Percentiles rank a stretch among this genome's conserved stretches.
phyloP scores from a whole-genome alignment of 208 protist species.

The Trichomonas gallinae region DNA sequence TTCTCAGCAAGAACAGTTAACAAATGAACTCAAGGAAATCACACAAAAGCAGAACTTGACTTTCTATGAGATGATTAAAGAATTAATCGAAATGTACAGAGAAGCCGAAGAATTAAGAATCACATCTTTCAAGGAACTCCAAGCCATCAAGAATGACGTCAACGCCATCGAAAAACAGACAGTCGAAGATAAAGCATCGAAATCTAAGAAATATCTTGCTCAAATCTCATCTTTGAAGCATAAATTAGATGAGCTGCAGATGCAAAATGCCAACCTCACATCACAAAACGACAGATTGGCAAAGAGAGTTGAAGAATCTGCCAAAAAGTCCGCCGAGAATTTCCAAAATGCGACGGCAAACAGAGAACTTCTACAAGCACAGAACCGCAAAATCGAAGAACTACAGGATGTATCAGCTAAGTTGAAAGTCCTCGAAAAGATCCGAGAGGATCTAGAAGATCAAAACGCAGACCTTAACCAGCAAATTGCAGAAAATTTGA shows the following conservation, averaged over 20 bases:
- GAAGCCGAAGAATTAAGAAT: not conserved
- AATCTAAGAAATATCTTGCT: not conserved
- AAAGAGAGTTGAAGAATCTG: not conserved
- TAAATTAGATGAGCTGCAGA: not conserved
- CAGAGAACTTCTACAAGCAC: not conserved
- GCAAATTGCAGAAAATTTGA: not conserved
- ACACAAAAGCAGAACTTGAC: not conserved
- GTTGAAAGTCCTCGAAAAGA: not conserved
- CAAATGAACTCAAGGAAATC: not conserved
- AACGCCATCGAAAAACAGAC: not conserved
- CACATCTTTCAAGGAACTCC: not conserved
- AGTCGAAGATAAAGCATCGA: not conserved
- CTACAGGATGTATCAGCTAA: not conserved
- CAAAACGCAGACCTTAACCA: not conserved
- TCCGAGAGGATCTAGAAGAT: not conserved
- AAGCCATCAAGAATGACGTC: not conserved
- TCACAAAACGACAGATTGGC: not conserved
- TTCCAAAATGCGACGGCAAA: not conserved
- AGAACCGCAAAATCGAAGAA: not conserved
- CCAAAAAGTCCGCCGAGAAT: not conserved
- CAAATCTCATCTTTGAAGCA: not conserved
- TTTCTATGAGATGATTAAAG: not conserved
- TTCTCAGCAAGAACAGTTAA: not conserved
- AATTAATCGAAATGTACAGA: not conserved
- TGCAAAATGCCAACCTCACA: not conserved